phyloP scores from a whole-genome alignment of 345 rosid genomes.

The Hirschfeldia incana region DNA sequence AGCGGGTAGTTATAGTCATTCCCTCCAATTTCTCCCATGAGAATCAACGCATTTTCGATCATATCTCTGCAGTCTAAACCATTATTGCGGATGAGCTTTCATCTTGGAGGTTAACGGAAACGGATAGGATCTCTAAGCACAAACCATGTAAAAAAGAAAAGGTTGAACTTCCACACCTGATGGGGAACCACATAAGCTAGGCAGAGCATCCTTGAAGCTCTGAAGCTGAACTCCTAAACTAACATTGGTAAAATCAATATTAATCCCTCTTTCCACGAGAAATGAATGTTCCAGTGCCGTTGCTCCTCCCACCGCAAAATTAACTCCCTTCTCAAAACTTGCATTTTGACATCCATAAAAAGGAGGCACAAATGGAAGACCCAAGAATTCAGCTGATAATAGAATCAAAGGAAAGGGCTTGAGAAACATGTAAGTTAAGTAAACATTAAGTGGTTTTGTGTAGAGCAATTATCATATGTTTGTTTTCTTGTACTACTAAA shows the following conservation, averaged over 20 bases:
- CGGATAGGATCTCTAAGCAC: neutral
- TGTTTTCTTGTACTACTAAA: neutral
- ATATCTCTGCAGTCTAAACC: slow-evolving; percentile 37
- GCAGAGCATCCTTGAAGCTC: neutral
- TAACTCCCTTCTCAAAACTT: neutral
- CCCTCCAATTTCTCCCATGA: slow-evolving; percentile 66
- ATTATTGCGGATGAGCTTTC: neutral
- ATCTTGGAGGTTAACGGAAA: neutral
- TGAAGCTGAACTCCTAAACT: neutral
- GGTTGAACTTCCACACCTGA: slow-evolving; percentile 30
- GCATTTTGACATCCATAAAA: neutral
- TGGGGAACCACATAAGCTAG: neutral
- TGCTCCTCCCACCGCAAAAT: neutral
- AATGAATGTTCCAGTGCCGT: neutral
- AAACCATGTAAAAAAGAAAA: neutral
- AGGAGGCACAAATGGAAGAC: neutral
- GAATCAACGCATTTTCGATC: slow-evolving; percentile 44
- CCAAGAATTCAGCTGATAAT: neutral
- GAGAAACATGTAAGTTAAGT: neutral
- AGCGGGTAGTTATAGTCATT: slow-evolving; percentile 49
- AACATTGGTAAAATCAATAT: neutral
- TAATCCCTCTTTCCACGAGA: neutral
- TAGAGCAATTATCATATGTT: neutral
- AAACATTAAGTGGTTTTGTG: neutral
- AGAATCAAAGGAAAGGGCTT: neutral